Conservation (phyloP, 176 grass and related monocot genomes). For the Zizania latifolia region DNA sequence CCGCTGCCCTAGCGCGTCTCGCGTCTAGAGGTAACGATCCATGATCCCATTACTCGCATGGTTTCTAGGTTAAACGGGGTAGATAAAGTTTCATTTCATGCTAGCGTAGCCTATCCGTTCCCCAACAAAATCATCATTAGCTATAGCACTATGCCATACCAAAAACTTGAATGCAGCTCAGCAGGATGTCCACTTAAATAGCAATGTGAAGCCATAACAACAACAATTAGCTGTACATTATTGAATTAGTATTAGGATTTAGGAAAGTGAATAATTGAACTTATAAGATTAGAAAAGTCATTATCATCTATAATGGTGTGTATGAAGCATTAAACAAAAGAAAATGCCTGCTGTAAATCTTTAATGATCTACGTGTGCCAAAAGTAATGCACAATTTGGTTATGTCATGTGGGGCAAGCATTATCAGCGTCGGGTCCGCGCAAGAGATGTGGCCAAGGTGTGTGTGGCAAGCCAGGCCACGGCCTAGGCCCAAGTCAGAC, state of each 20-base stretch:
- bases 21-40: too few relatives aligned
- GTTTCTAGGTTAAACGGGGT: too few relatives aligned
- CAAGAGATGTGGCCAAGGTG: too few relatives aligned
- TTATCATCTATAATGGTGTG: conserved; percentile 2
- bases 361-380: not conserved
- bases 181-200: conserved; percentile 77
- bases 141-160: conserved; percentile 76
- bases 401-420: too few relatives aligned
- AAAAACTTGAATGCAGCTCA: conserved; percentile 83
- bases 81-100: too few relatives aligned
- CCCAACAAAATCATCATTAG: too few relatives aligned
- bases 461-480: too few relatives aligned
- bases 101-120: too few relatives aligned
- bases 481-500: too few relatives aligned
- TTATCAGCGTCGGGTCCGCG: too few relatives aligned
- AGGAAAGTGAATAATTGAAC: conserved; percentile 12
- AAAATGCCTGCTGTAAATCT: not conserved
- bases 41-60: too few relatives aligned
- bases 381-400: not conserved
- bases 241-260: conserved; percentile 39
- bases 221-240: conserved; percentile 84
- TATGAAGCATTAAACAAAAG: not conserved
- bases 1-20: too few relatives aligned
- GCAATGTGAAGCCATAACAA: conserved; percentile 98
- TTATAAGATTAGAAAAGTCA: conserved; percentile 11